phyloP scores from a whole-genome alignment of 495 filamentous ascomycete genomes.

The Margaritispora aquatica region DNA sequence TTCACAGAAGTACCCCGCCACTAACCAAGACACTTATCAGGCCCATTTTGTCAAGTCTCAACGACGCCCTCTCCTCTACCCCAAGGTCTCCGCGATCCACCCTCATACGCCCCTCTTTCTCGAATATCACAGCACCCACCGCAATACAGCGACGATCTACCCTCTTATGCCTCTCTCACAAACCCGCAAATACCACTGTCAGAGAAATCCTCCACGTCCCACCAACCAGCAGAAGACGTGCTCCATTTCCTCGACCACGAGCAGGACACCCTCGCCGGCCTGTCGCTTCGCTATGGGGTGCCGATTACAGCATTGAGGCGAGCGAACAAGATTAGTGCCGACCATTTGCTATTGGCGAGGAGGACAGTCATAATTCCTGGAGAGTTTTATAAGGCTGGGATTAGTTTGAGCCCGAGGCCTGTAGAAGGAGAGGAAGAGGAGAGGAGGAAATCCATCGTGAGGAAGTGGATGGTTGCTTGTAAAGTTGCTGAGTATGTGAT shows the following conservation, averaged over 20 bases:
- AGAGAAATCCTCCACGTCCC: conserved; percentile 21
- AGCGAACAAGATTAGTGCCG: conserved; percentile 56
- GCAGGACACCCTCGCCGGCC: conserved; percentile 53
- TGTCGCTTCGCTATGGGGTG: conserved; percentile 62
- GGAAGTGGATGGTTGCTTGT: conserved; percentile 64
- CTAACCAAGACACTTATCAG: conserved; percentile 19
- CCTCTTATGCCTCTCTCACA: conserved; percentile 32
- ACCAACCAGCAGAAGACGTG: conserved; percentile 43
- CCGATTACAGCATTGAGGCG: conserved; percentile 47
- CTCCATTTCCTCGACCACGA: conserved; percentile 61
- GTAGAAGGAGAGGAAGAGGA: conserved; percentile 65
- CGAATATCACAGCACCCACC: conserved; percentile 20
- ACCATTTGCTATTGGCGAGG: conserved; percentile 60
- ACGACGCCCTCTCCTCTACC: conserved; percentile 44
- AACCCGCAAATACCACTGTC: conserved; percentile 24
- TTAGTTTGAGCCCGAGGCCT: conserved; percentile 57
- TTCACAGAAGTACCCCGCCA: background rate
- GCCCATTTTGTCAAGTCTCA: conserved; percentile 51
- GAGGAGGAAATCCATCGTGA: conserved; percentile 54
- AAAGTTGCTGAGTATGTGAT: conserved; percentile 57
- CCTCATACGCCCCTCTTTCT: conserved; percentile 44
- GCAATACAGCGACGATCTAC: conserved; percentile 29
- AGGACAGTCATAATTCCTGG: conserved; percentile 62
- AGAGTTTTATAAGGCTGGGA: conserved; percentile 53
- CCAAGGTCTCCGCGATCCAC: conserved; percentile 51